These are phyloP conservation scores for Suhomyces guaymorum DNA, from an alignment of 1,139 yeast genomes.

Conservation along the genomic window DNA sequence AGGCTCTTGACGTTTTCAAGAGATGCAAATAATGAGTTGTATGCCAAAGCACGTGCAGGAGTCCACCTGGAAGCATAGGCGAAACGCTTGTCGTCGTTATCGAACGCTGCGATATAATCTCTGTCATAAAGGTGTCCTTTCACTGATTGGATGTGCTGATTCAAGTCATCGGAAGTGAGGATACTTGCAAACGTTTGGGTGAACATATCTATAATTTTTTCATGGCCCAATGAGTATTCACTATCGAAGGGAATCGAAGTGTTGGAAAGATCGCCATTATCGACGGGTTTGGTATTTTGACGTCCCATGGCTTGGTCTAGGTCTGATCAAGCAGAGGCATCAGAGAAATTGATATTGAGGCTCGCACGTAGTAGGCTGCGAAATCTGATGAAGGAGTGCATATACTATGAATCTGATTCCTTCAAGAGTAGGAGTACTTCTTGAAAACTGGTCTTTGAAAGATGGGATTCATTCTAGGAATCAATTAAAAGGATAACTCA, in stretches of 20 bases:
- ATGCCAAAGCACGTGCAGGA: constrained; percentile 76
- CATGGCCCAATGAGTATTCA: constrained; percentile 30
- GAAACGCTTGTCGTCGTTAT: constrained; percentile 58
- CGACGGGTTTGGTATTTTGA: neutral
- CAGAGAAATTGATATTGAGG: neutral
- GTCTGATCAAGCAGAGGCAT: neutral
- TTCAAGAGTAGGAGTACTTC: no score
- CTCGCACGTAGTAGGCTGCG: neutral
- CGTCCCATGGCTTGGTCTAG: constrained; percentile 1
- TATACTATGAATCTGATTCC: no score
- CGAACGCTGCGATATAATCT: constrained; percentile 70
- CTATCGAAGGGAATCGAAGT: constrained; percentile 37
- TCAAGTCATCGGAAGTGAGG: constrained; percentile 45
- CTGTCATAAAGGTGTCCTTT: constrained; percentile 70
- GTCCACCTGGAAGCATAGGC: constrained; percentile 88
- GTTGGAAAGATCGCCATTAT: neutral
- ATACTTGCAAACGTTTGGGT: constrained; percentile 46
- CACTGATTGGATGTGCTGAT: constrained; percentile 60
- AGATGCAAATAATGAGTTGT: constrained; percentile 61
- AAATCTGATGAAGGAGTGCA: no score
- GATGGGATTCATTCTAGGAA: no score
- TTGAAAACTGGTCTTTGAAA: no score
- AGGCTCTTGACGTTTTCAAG: constrained; percentile 44
- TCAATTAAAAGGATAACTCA: no score
- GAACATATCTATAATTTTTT: constrained; percentile 52